A percentile compares a stretch with the other conserved stretches of the same genome.
These are phyloP conservation scores for Brettanomyces sp. DNA, from an alignment of 805 yeast species.

Conservation along the genomic window DNA sequence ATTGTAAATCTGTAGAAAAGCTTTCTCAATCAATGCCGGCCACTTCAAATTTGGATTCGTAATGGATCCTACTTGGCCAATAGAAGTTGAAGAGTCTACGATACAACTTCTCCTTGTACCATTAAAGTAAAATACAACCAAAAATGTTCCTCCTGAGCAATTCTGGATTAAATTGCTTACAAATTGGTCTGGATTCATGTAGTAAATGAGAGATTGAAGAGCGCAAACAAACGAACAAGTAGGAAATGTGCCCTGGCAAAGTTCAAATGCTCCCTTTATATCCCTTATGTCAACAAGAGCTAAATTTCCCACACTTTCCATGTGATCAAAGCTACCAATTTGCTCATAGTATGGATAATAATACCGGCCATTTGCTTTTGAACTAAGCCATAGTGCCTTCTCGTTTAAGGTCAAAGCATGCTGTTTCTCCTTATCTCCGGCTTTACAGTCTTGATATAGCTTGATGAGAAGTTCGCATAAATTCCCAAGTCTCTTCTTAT, in stretches of 20 bases:
- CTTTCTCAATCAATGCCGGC: slow-evolving; percentile 76
- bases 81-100: slow-evolving; percentile 24
- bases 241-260: slow-evolving; percentile 29
- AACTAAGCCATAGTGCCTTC: background rate
- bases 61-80: too few relatives aligned
- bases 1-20: slow-evolving; percentile 45
- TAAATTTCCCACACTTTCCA: too few relatives aligned
- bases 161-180: background rate
- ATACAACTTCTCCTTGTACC: slow-evolving; percentile 41
- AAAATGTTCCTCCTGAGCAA: background rate
- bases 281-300: slow-evolving; percentile 26
- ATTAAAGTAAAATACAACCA: slow-evolving; percentile 38
- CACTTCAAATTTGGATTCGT: slow-evolving; percentile 33
- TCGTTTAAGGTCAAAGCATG: background rate
- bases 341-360: slow-evolving; percentile 9
- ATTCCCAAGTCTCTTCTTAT: background rate
- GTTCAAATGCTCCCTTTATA: slow-evolving; percentile 29
- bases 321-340: background rate
- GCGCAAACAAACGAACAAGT: slow-evolving; percentile 70
- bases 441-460: background rate
- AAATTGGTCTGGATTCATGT: background rate
- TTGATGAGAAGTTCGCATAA: background rate
- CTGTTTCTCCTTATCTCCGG: background rate
- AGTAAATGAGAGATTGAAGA: background rate
- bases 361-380: background rate